phyloP scores from a whole-genome alignment of 2,329 filamentous ascomycete genomes.

The Xylaria sp. region DNA sequence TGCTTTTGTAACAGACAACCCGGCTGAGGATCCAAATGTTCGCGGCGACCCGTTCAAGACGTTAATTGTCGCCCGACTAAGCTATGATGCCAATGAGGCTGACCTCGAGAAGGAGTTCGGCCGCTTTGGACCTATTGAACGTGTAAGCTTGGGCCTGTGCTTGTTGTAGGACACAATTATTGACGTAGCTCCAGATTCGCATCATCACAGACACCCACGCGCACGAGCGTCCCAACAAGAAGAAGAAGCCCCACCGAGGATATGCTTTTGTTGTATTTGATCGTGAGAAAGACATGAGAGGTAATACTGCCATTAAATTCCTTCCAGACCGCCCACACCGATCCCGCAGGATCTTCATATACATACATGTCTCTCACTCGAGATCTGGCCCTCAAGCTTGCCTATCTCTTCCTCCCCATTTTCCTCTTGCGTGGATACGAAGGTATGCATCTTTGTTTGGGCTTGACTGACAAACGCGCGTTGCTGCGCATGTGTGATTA shows the following conservation, averaged over 20 bases:
- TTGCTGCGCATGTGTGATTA: constrained; percentile 70
- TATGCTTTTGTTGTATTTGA: constrained; percentile 98
- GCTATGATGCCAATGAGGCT: constrained; percentile 87
- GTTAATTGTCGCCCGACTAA: constrained; percentile 88
- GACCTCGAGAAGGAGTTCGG: constrained; percentile 95
- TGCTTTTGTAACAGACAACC: constrained; percentile 70
- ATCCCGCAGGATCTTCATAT: constrained; percentile 46
- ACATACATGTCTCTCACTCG: constrained; percentile 57
- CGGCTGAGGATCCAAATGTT: constrained; percentile 85
- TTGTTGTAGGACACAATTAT: not conserved
- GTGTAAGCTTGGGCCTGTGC: constrained; percentile 64
- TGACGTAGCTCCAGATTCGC: constrained; percentile 72
- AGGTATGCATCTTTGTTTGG: constrained; percentile 66
- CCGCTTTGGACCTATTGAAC: constrained; percentile 92
- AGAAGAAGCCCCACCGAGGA: constrained; percentile 84
- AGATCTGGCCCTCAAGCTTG: constrained; percentile 70
- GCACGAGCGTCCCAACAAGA: constrained; percentile 76
- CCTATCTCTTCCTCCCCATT: constrained; percentile 56
- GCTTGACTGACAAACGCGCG: constrained; percentile 75
- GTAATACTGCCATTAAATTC: constrained; percentile 71
- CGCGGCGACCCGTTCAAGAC: constrained; percentile 96
- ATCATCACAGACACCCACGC: constrained; percentile 83
- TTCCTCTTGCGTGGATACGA: constrained; percentile 39
- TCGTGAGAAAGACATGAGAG: constrained; percentile 98
- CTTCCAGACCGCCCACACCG: constrained; percentile 49